Evolutionary conservation across 495 filamentous ascomycete genomes (phyloP).

Genomic region (Penicillium riverlandense): DNA sequence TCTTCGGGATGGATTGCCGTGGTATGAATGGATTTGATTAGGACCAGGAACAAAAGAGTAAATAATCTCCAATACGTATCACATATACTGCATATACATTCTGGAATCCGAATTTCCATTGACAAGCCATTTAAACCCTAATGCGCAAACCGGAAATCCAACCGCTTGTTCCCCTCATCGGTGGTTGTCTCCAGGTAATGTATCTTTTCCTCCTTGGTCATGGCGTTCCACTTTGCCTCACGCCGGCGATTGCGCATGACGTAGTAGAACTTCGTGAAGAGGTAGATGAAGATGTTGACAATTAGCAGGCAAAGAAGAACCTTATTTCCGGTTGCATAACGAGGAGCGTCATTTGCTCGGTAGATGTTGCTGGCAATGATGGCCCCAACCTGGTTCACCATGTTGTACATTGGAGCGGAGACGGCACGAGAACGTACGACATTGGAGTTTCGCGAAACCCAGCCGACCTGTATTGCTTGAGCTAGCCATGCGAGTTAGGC

Average conservation of each 20-base stretch:
- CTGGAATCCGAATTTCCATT: too few species aligned
- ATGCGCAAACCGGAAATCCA: constrained; percentile 22
- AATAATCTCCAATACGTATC: too few species aligned
- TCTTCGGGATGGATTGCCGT: too few species aligned
- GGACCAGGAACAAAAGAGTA: too few species aligned
- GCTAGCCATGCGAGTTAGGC: not conserved
- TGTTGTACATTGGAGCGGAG: constrained; percentile 49
- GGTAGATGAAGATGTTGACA: constrained; percentile 29
- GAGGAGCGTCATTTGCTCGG: constrained; percentile 46
- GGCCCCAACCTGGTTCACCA: constrained; percentile 40
- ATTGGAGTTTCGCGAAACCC: constrained; percentile 53
- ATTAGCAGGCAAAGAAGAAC: constrained; percentile 36
- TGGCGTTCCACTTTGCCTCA: constrained; percentile 22
- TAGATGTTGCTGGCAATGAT: constrained; percentile 49
- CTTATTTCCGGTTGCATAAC: constrained; percentile 44
- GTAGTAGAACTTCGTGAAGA: constrained; percentile 24
- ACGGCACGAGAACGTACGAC: constrained; percentile 57
- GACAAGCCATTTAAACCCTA: not conserved
- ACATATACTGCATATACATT: too few species aligned
- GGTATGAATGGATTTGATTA: too few species aligned
- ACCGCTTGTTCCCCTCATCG: constrained; percentile 21
- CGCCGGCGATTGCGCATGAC: constrained; percentile 22
- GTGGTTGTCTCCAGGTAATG: constrained; percentile 15
- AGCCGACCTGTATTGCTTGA: constrained; percentile 52
- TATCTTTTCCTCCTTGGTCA: constrained; percentile 10